Evolutionary conservation across 2,329 filamentous ascomycete genomes (phyloP).

Genomic region (Aspergillus hortae): DNA sequence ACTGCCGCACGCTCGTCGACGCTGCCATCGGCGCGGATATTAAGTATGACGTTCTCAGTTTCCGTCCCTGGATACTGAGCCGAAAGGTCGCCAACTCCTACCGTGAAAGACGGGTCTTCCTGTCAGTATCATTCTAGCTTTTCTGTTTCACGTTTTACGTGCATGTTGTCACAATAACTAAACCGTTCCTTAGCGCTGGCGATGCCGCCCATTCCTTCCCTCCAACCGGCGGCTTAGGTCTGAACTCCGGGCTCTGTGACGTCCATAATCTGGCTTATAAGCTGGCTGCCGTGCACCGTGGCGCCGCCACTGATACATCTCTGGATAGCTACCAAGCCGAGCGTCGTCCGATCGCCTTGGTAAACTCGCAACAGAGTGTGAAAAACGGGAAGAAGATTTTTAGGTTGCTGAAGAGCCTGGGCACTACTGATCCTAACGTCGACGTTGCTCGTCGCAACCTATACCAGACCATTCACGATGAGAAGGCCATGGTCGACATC

Average conservation of each 20-base stretch:
- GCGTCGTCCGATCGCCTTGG: conserved; percentile 36
- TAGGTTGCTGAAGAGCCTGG: conserved; percentile 37
- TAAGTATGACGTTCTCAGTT: too few relatives aligned
- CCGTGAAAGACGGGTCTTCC: conserved; percentile 9
- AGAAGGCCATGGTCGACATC: conserved; percentile 1
- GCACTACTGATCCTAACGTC: conserved; percentile 26
- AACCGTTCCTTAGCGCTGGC: conserved; percentile 34
- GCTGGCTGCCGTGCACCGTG: conserved; percentile 35
- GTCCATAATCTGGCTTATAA: conserved; percentile 48
- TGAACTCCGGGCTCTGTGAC: conserved; percentile 53
- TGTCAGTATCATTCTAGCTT: conserved; percentile 23
- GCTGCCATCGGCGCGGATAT: too few relatives aligned
- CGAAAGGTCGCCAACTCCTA: too few relatives aligned
- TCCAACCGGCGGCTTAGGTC: conserved; percentile 52
- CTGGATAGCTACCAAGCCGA: conserved; percentile 37
- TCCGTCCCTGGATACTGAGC: too few relatives aligned
- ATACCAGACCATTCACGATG: conserved; percentile 6
- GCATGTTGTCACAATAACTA: conserved; percentile 16
- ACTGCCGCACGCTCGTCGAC: too few relatives aligned
- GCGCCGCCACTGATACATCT: too few relatives aligned
- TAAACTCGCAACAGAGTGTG: conserved; percentile 42
- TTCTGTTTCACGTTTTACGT: conserved; percentile 21
- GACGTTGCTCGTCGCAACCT: conserved; percentile 7
- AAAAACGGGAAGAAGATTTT: conserved; percentile 46
- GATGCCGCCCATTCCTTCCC: conserved; percentile 56